Evolutionary conservation across 2,329 filamentous ascomycete species (phyloP).

Genomic region (Hymenoscyphus fraxineus): DNA sequence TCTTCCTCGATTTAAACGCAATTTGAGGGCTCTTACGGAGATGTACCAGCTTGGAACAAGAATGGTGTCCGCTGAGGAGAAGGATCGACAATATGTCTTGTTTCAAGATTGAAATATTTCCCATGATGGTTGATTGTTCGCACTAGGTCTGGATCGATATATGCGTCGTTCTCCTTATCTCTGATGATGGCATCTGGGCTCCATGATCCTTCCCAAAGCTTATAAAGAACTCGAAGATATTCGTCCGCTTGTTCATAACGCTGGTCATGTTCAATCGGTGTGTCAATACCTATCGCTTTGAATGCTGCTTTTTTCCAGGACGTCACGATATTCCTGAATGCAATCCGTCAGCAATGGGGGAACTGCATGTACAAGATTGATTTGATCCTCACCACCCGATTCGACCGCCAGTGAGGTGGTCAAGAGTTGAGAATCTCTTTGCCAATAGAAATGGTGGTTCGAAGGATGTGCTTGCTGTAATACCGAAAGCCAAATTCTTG

Average conservation of each 20-base stretch:
- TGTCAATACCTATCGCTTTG: conserved; percentile 58
- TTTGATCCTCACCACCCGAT: conserved; percentile 50
- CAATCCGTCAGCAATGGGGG: too few relatives aligned
- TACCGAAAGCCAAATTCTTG: conserved; percentile 60
- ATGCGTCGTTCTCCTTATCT: conserved; percentile 18
- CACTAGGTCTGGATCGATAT: conserved; percentile 55
- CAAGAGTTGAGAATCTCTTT: conserved; percentile 60
- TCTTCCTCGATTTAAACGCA: background rate
- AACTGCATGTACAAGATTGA: too few relatives aligned
- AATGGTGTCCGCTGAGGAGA: conserved; percentile 66
- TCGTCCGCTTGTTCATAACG: conserved; percentile 61
- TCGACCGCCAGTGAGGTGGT: conserved; percentile 61
- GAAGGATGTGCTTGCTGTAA: conserved; percentile 62
- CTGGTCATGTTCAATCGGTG: conserved; percentile 59
- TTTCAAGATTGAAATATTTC: conserved; percentile 59
- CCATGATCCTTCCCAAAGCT: conserved; percentile 66
- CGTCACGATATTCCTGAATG: conserved; percentile 61
- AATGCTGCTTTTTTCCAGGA: conserved; percentile 60
- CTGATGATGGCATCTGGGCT: conserved; percentile 50
- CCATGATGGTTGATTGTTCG: conserved; percentile 63
- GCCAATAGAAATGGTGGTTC: conserved; percentile 67
- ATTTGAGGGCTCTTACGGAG: conserved; percentile 40
- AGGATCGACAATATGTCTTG: conserved; percentile 62
- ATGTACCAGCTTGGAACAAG: conserved; percentile 67
- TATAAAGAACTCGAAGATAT: conserved; percentile 62